Evolutionary conservation across 306 rosid genomes (phyloP).

Genomic region (Corylus avellana): DNA sequence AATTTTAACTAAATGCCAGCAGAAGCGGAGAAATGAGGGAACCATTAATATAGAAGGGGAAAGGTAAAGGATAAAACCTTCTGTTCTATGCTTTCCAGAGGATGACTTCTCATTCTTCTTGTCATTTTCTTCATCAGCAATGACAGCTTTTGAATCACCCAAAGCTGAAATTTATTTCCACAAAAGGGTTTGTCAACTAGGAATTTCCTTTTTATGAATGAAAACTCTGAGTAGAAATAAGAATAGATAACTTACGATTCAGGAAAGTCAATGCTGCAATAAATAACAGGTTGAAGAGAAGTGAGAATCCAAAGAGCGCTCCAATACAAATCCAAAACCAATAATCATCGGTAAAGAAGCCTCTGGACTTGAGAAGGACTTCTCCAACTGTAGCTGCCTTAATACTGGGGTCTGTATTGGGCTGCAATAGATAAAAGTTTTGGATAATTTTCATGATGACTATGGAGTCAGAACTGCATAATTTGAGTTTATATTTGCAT

Average conservation of each 20-base stretch:
- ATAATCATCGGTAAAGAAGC: constrained; percentile 54
- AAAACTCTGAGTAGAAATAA: constrained; percentile 1
- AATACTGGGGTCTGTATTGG: constrained; percentile 45
- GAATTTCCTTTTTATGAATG: not conserved
- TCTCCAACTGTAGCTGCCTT: constrained; percentile 59
- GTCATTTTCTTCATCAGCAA: constrained; percentile 29
- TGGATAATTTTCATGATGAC: not conserved
- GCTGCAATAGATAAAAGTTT: constrained; percentile 38
- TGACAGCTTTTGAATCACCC: constrained; percentile 49
- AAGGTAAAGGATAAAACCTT: constrained; percentile 15
- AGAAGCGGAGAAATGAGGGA: not conserved
- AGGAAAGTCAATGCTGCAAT: constrained; percentile 57
- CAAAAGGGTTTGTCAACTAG: not conserved
- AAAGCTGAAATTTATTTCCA: constrained; percentile 47
- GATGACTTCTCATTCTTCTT: constrained; percentile 19
- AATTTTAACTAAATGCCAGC: constrained; percentile 6
- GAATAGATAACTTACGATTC: constrained; percentile 50
- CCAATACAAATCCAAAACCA: constrained; percentile 83
- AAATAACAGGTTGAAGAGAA: constrained; percentile 61
- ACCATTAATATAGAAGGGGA: constrained; percentile 3
- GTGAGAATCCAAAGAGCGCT: constrained; percentile 62
- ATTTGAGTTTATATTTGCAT: not conserved
- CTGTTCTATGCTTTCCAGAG: constrained; percentile 10
- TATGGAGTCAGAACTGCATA: not conserved
- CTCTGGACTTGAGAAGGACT: constrained; percentile 59